These are phyloP conservation scores for Tetradesmus obliquus DNA, from an alignment of 139 green algal species.

Conservation along the genomic window DNA sequence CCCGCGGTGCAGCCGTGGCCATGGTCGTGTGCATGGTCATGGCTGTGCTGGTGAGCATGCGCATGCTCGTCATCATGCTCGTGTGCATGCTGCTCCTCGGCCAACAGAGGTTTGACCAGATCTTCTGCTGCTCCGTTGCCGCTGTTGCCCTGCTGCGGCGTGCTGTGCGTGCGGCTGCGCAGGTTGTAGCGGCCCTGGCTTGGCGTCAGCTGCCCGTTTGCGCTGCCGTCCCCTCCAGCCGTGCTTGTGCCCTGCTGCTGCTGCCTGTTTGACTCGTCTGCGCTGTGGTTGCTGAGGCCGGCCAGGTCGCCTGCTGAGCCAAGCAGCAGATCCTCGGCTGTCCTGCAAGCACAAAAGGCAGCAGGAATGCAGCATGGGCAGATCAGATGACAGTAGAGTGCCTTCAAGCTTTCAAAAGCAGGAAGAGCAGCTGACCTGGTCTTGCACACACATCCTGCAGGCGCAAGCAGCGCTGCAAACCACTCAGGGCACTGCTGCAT, in stretches of 20 bases:
- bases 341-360: neutral
- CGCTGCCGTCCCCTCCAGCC: neutral
- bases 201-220: neutral
- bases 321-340: neutral
- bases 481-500: no score
- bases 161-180: neutral
- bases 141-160: neutral
- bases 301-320: neutral
- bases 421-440: neutral
- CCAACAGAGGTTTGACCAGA: constrained; percentile 24
- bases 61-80: neutral
- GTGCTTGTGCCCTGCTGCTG: neutral
- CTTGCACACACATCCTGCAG: neutral
- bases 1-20: neutral
- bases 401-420: neutral
- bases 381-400: neutral
- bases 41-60: neutral
- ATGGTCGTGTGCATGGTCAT: neutral
- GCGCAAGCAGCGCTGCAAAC: no score
- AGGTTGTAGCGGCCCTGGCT: neutral
- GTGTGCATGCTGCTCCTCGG: neutral
- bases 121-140: neutral
- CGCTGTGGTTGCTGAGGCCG: neutral
- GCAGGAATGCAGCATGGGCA: neutral
- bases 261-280: neutral